Percentiles rank a stretch among this genome's conserved stretches.
phyloP scores from a whole-genome alignment of 495 filamentous ascomycete species.

The Annulohypoxylon stygium region DNA sequence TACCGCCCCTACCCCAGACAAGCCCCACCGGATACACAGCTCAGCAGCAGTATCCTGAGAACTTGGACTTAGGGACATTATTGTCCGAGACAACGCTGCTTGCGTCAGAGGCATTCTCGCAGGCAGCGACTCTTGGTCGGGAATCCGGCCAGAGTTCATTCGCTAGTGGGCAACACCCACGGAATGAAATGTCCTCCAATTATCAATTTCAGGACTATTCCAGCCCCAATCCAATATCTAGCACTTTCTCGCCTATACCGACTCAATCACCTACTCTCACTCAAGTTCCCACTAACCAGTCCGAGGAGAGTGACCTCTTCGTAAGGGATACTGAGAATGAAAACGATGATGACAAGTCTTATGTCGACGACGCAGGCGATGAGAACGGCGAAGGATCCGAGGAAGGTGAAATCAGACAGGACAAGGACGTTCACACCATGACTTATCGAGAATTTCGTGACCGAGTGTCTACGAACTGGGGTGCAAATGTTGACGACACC shows the following conservation, averaged over 20 bases:
- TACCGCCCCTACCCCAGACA: not conserved
- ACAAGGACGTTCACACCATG: not conserved
- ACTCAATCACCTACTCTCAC: not conserved
- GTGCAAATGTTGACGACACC: no score
- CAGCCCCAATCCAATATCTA: not conserved
- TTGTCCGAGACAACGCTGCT: not conserved
- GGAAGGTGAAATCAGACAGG: not conserved
- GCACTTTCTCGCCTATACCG: not conserved
- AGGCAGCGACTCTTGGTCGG: not conserved
- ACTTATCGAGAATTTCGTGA: not conserved
- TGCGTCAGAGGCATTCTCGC: not conserved
- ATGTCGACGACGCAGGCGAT: not conserved
- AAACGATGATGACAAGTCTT: not conserved
- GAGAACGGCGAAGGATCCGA: not conserved
- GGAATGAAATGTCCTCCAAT: not conserved
- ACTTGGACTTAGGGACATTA: not conserved
- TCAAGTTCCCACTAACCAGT: not conserved
- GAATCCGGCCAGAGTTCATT: not conserved
- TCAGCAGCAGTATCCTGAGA: not conserved
- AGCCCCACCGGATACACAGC: not conserved
- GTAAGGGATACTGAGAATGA: not conserved
- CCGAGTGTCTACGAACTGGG: not conserved
- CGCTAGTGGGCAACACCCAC: not conserved
- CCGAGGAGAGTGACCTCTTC: slow-evolving; percentile 17
- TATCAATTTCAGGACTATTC: not conserved